Evolutionary conservation across 768 basidiomycete genomes (phyloP), one percentile per base, ranked within the genome.

Genomic region (Rhodocollybia butyracea): DNA sequence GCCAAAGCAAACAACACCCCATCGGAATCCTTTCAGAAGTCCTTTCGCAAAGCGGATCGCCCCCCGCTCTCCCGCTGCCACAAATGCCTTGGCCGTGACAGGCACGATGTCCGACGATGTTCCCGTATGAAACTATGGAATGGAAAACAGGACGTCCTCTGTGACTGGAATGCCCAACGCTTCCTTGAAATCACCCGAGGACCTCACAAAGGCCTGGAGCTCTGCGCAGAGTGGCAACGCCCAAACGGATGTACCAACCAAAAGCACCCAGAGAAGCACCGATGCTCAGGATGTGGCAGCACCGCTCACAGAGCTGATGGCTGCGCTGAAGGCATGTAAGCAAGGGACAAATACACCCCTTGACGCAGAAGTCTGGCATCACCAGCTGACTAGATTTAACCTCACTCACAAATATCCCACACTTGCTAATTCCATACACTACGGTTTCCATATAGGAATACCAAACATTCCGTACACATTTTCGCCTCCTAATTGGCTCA

Each of bases 201-300:
- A 50, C 63, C 61, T 54, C 57, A 58, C 1, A 50, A 55, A 3
- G 65, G 67, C 1, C 45, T 40, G 5, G 31, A 55, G 5, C 41
- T 78, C 7, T 79, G 76, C 61, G 50, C 61, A 39, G 60, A 72
- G 31, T 79, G 66, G 67, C 71, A 79, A 38, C 22, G 36, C 0
- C 22, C 54, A 0, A 29, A 26, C 17, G 67, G 71, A 0, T 78
- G 74, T 59, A 30, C 19, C 3, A 56, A 36, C 38, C 57, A 29
- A 15, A 50, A 55, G 3, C 68, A 73, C 60, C 53, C 60, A 12
- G 32, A 60, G 27, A 46, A 53, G 0, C 77, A 80, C 63, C 47
- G 68, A 13, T 80, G 77, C 65, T 77, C 75, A 0, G 76, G 78
- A 1, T 78, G 78, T 47, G 70, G 73, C 31, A 47, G 57, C 0